Percentiles rank a stretch among this genome's conserved stretches.
Evolutionary conservation across 2,329 filamentous ascomycete genomes (phyloP).

Genomic region (Penicillium corylophilum): DNA sequence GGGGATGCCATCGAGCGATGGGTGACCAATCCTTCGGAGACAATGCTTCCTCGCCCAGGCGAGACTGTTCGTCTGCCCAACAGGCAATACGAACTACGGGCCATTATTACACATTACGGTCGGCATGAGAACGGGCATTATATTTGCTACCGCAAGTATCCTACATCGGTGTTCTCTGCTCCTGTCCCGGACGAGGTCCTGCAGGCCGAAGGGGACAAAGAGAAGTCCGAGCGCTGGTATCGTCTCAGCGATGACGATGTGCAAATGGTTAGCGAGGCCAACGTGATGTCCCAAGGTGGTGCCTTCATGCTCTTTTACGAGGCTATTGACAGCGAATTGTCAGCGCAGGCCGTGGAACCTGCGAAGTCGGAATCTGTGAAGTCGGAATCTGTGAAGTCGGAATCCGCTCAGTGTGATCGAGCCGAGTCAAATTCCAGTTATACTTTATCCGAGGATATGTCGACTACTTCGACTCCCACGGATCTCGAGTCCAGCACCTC

Average conservation of each 20-base stretch:
- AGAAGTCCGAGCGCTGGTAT: slow-evolving; percentile 70
- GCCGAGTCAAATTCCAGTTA: slow-evolving; percentile 20
- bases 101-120: slow-evolving; percentile 85
- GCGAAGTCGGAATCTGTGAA: slow-evolving; percentile 4
- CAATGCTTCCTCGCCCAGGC: slow-evolving; percentile 69
- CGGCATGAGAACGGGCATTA: slow-evolving; percentile 96
- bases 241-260: slow-evolving; percentile 88
- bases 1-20: slow-evolving; percentile 62
- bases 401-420: slow-evolving; percentile 8
- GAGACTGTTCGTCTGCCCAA: slow-evolving; percentile 51
- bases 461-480: slow-evolving; percentile 26
- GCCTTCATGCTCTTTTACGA: slow-evolving; percentile 99
- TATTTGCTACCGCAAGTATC: slow-evolving; percentile 79
- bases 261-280: slow-evolving; percentile 67
- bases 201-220: slow-evolving; percentile 34
- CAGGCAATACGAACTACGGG: slow-evolving; percentile 70
- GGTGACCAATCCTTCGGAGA: slow-evolving; percentile 65
- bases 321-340: slow-evolving; percentile 51
- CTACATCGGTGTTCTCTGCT: slow-evolving; percentile 38
- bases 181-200: slow-evolving; percentile 32
- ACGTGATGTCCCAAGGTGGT: slow-evolving; percentile 71
- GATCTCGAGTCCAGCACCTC: slow-evolving; percentile 30
- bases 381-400: slow-evolving; percentile 1
- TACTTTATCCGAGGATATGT: slow-evolving; percentile 27
- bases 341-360: not conserved